Conservation (phyloP, 306 rosid genomes). For the Lupinus albus region DNA sequence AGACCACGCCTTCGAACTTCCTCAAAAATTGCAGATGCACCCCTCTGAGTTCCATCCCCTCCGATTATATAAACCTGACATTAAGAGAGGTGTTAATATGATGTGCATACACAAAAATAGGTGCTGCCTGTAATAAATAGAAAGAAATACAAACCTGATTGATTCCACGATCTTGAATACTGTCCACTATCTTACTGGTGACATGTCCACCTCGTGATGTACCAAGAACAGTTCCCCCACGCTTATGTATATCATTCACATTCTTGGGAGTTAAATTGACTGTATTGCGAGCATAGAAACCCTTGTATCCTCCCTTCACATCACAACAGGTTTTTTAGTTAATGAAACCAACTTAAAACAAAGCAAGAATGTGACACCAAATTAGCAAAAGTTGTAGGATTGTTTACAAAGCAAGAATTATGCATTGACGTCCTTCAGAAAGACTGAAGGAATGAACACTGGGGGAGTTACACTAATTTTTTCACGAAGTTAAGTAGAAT, state of each 20-base stretch:
- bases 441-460: neutral
- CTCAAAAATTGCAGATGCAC: slow-evolving; percentile 92
- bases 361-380: slow-evolving; percentile 11
- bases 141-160: slow-evolving; percentile 66
- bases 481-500: neutral
- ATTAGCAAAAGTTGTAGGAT: slow-evolving; percentile 12
- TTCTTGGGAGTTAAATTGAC: slow-evolving; percentile 65
- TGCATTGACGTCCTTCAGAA: neutral
- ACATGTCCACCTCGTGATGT: slow-evolving; percentile 95
- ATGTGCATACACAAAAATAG: neutral
- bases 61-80: slow-evolving; percentile 94
- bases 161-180: slow-evolving; percentile 89
- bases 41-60: slow-evolving; percentile 98
- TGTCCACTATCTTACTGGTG: slow-evolving; percentile 84
- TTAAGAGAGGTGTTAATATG: slow-evolving; percentile 30
- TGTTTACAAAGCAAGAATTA: slow-evolving; percentile 26
- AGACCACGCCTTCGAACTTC: slow-evolving; percentile 90
- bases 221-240: slow-evolving; percentile 89
- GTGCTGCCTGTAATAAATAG: neutral
- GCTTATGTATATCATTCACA: slow-evolving; percentile 92
- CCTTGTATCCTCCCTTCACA: slow-evolving; percentile 90
- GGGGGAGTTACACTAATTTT: neutral
- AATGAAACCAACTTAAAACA: slow-evolving; percentile 8
- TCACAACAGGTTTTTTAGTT: slow-evolving; percentile 10
- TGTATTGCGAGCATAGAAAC: slow-evolving; percentile 83